Evolutionary conservation across 2,329 filamentous ascomycete species (phyloP).

Genomic region (Coniochaeta hoffmannii): DNA sequence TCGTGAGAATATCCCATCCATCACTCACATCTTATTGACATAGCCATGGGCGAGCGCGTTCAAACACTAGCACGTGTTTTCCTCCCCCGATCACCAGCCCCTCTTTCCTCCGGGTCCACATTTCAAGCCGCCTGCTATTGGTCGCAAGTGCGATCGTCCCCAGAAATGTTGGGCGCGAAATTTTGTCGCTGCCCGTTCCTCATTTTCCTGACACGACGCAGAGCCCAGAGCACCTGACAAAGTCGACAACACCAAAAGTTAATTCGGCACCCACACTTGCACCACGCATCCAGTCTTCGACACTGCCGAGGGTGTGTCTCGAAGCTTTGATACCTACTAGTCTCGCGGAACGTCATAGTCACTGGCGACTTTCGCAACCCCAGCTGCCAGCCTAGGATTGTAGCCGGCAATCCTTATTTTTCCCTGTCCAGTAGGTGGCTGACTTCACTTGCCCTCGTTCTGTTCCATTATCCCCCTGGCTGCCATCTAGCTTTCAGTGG

Average conservation of each 20-base stretch:
- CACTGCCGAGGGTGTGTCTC: not conserved
- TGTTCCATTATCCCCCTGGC: not conserved
- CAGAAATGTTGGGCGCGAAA: not conserved
- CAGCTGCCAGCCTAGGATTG: not conserved
- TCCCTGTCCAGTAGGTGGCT: not conserved
- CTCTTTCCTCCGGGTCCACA: too few relatives aligned
- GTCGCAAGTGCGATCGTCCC: not conserved
- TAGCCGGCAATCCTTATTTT: not conserved
- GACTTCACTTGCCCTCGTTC: not conserved
- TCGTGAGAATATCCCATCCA: too few relatives aligned
- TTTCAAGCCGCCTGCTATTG: not conserved
- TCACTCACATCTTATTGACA: too few relatives aligned
- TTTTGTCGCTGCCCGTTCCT: not conserved
- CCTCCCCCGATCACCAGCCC: too few relatives aligned
- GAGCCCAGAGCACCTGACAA: not conserved
- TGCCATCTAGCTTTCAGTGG: not conserved
- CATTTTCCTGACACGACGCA: not conserved
- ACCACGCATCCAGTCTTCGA: not conserved
- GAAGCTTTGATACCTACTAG: not conserved
- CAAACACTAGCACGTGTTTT: too few relatives aligned
- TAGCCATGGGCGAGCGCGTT: too few relatives aligned
- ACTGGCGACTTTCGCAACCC: not conserved
- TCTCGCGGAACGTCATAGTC: not conserved
- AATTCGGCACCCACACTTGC: not conserved
- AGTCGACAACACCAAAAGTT: not conserved